A percentile compares a stretch with the other conserved stretches of the same genome.
Conservation (phyloP, 305 asterid species). For the Fraxinus xanthoxyloides region DNA sequence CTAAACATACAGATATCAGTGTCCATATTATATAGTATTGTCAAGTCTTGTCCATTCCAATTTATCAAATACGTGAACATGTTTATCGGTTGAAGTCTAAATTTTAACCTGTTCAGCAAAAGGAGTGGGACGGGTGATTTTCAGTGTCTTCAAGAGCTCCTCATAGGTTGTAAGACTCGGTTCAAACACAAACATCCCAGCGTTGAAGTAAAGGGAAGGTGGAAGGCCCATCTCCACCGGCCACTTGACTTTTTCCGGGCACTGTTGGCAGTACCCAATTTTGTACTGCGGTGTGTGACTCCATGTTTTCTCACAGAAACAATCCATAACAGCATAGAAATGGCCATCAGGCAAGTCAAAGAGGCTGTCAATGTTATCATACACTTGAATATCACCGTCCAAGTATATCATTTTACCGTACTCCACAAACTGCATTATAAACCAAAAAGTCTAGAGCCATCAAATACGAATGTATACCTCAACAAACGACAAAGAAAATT, state of each 20-base stretch:
- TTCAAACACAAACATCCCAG: constrained; percentile 52
- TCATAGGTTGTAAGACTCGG: constrained; percentile 34
- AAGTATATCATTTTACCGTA: constrained; percentile 40
- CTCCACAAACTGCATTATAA: constrained; percentile 27
- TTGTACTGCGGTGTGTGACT: constrained; percentile 39
- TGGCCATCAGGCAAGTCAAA: constrained; percentile 39
- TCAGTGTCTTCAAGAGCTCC: constrained; percentile 26
- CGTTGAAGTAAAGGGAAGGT: constrained; percentile 48
- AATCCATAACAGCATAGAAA: constrained; percentile 47
- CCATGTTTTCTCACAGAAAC: constrained; percentile 57
- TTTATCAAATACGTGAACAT: too few species aligned
- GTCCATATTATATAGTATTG: too few species aligned
- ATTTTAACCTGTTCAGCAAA: constrained; percentile 43
- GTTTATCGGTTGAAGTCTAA: neutral
- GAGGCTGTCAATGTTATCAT: constrained; percentile 36
- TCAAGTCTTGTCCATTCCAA: neutral
- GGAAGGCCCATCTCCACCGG: constrained; percentile 38
- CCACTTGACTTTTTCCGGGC: constrained; percentile 48
- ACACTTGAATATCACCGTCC: constrained; percentile 52
- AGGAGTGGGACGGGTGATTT: constrained; percentile 36
- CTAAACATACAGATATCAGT: neutral
- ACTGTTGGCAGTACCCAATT: constrained; percentile 50
- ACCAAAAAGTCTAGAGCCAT: neutral
- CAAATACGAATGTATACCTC: neutral
- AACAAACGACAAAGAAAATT: neutral